Base-by-base conservation (phyloP, 1,284 basidiomycete species). In the Ceratobasidium sp. region DNA sequence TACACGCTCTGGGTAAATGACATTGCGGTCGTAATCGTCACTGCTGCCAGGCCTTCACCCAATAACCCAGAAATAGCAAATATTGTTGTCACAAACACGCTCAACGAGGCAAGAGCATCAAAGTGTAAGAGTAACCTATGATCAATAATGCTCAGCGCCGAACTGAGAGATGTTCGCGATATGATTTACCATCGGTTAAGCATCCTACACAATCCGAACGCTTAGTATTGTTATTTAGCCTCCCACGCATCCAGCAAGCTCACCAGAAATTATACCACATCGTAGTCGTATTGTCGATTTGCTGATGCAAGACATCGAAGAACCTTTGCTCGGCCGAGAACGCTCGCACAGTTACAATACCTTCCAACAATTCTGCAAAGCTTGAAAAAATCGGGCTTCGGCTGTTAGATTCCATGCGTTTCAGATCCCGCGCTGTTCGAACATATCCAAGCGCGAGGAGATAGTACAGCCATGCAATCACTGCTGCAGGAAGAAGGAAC, bases 251-350 rank as follows among this genome's bases (percentile, higher is more conserved):
- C n/a, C 41, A 26, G n/a, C 3, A 50, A 9, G 58, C 55, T 57
- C 18, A 65, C 59, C 61, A 46, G 50, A 48, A 60, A 70, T 73
- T 48, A 55, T 75, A 75, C 74, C 74, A 75, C 72, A 75, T 73
- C 65, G 72, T 85, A 0, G 87, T 90, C 1, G 89, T 90, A 23
- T 83, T 77, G 76, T 92, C 88, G 58, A 92, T 84, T 78, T 88
- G 90, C 3, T 72, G 45, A 55, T 91, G 91, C 39, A 95, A 82
- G 60, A 85, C 84, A 70, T 91, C 85, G 76, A 95, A 84, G 83
- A 97, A 96, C n/a, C 87, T 83, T 46, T 83, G 82, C 77, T 96
- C 94, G 1, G 89, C 92, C 9, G 91, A 91, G 81, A 96, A 97
- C 0, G 94, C 96, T 59, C 95, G 88, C 45, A 97, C 92, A n/a